Base-by-base conservation (phyloP, 495 filamentous ascomycete genomes). In the Beverwykella pulmonaria region DNA sequence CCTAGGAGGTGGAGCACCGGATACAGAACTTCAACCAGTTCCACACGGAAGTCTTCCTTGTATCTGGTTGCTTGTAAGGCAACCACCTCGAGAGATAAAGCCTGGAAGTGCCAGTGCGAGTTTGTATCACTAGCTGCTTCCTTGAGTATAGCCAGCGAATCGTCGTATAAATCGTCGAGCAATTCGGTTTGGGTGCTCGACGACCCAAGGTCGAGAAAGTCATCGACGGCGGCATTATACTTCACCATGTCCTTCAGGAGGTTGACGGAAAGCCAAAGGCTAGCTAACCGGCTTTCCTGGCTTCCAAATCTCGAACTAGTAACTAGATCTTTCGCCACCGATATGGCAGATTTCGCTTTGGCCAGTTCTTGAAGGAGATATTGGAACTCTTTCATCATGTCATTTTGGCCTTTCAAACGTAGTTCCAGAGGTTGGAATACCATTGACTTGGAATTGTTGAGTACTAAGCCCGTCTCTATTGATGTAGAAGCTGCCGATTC, bases 1-100 rank as follows among this genome's bases (percentile, higher is more conserved):
- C 92, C 92, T n/a, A 98, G 81, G 34, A 92, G 84, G 53, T 96
- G 90, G 0, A 95, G 80, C 20, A 96, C 83, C 1, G 94, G 93
- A 74, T 97, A 98, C 8, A 99, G 81, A 1, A 92, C 88, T 65
- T 99, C 94, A 61, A 97, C 90, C 10, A 99, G 82, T 72, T 98
- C 93, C 2, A 85, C 82, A 17, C 90, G 86, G 74, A 97, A 99
- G 7, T 84, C 85, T 53, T 65, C 54, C 29, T 74, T 75, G 61
- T 77, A 74, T 30, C 76, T 74, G 19, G 70, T 73, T 20, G 77
- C 78, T 72, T 80, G 80, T 19, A 78, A 63, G 15, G 78, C 70
- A 19, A 76, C 62, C 22, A 70, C 66, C 41, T 80, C 76, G 22
- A 78, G 63, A 32, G 77, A 71, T 8, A 79, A 63, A 17, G 79